Percentiles rank a stretch among this genome's conserved stretches.
phyloP scores from a whole-genome alignment of 345 rosid genomes.

The Adansonia digitata region DNA sequence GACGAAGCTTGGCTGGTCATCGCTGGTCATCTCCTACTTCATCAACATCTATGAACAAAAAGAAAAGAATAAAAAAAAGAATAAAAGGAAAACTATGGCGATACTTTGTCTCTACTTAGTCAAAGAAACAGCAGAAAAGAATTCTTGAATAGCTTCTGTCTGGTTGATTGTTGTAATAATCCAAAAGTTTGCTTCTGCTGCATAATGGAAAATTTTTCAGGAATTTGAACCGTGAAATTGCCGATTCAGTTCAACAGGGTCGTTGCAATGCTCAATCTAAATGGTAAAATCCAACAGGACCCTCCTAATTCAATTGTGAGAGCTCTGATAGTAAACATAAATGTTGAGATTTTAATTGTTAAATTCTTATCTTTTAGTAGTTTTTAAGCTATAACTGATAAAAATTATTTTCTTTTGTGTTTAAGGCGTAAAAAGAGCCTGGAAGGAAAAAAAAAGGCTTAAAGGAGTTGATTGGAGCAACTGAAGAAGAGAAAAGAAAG shows the following conservation, averaged over 20 bases:
- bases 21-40: conserved; percentile 20
- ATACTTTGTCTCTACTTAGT: background rate
- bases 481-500: no score
- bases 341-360: no score
- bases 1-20: conserved; percentile 13
- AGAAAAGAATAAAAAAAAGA: no score
- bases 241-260: background rate
- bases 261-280: background rate
- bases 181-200: background rate
- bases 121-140: background rate
- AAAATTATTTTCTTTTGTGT: no score
- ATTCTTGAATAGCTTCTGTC: background rate
- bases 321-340: no score
- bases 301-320: no score
- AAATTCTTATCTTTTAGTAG: no score
- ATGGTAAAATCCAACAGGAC: no score
- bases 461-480: no score
- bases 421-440: no score
- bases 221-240: background rate
- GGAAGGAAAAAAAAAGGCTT: no score
- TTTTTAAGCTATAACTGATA: no score
- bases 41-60: background rate
- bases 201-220: background rate
- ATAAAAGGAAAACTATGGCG: background rate
- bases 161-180: background rate